Evolutionary conservation across 148 eudicot species (phyloP).

Genomic region (Heliosperma pusillum): DNA sequence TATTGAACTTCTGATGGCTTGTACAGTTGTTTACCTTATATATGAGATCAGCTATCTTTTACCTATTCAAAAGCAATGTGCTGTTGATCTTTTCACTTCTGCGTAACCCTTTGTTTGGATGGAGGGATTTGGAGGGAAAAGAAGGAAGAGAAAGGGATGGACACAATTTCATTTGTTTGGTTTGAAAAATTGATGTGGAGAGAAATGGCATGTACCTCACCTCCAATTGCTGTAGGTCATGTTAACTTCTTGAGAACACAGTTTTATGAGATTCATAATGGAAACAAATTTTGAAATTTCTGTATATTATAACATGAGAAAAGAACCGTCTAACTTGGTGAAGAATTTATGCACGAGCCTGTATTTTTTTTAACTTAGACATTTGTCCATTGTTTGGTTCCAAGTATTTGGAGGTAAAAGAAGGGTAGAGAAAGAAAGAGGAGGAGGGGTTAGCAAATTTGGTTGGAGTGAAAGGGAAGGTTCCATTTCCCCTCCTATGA

Average conservation of each 20-base stretch:
- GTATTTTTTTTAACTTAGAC: background rate
- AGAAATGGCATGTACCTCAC: no score
- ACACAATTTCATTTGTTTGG: no score
- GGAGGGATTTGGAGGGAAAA: no score
- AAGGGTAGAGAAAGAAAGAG: no score
- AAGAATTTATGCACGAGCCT: background rate
- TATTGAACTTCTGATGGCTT: conserved; percentile 4
- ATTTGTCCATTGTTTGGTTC: no score
- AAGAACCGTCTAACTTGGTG: background rate
- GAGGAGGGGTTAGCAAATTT: no score
- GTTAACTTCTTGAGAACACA: background rate
- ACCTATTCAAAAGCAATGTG: background rate
- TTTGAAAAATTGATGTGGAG: no score
- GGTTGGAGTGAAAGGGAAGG: no score
- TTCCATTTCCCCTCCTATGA: no score
- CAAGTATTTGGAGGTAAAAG: no score
- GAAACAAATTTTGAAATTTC: background rate
- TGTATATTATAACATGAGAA: background rate
- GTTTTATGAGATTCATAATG: background rate
- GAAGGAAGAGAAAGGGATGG: no score
- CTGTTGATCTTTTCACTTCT: conserved; percentile 1
- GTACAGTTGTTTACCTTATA: background rate
- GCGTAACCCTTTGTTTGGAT: no score
- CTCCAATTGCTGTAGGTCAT: background rate
- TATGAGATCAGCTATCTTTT: background rate